These are phyloP conservation scores for Heterobasidion annosum DNA, from an alignment of 1,284 basidiomycete genomes.

Conservation along the genomic window DNA sequence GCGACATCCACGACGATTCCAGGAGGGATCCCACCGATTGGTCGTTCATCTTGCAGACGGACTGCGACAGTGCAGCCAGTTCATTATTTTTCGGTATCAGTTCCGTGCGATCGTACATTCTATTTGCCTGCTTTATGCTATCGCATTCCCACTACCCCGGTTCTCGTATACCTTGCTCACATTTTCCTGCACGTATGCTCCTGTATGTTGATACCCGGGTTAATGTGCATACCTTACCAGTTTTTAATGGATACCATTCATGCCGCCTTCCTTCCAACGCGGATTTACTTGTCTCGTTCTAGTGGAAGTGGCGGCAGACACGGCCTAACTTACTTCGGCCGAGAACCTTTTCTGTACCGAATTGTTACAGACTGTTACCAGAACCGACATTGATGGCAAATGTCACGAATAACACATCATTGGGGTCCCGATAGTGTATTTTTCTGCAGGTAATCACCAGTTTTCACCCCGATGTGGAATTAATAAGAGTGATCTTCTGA, in stretches of 20 bases:
- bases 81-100: neutral
- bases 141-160: neutral
- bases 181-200: conserved; percentile 9
- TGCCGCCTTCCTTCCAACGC: neutral
- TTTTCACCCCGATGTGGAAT: no score
- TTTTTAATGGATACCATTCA: neutral
- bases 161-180: neutral
- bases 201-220: conserved; percentile 8
- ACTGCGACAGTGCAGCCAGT: neutral
- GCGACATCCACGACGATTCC: conserved; percentile 10
- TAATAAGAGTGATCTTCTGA: no score
- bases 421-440: no score
- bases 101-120: neutral
- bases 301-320: no score
- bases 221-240: conserved; percentile 4
- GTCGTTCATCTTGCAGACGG: neutral
- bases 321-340: neutral
- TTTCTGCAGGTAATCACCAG: no score
- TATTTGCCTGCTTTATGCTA: neutral
- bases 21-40: conserved; percentile 2
- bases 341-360: neutral
- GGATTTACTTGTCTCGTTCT: no score
- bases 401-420: no score
- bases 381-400: no score
- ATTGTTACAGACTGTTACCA: no score